These are phyloP conservation scores for Chlorella vulgaris DNA, from an alignment of 139 green algal genomes.

Conservation along the genomic window DNA sequence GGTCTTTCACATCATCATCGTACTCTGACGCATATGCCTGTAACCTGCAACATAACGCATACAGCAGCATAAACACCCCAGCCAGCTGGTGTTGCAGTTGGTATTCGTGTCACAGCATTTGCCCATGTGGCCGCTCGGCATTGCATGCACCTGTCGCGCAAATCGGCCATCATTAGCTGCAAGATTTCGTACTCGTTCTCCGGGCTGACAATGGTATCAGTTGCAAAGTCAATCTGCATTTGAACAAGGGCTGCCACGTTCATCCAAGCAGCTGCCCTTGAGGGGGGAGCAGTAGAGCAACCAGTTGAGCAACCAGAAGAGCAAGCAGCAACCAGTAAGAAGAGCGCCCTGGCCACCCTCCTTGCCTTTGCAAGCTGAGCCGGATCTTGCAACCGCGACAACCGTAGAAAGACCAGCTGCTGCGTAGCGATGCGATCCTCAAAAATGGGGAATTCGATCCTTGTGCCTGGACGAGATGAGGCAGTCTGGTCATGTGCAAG, in stretches of 20 bases:
- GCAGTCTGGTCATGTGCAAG: too few relatives aligned
- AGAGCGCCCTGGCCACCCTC: too few relatives aligned
- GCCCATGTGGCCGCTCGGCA: background rate
- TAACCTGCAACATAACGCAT: background rate
- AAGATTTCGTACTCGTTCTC: constrained; percentile 98
- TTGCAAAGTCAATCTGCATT: constrained; percentile 86
- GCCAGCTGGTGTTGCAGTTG: background rate
- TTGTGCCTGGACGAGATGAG: background rate
- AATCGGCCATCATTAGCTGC: constrained; percentile 89
- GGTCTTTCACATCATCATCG: constrained; percentile 86
- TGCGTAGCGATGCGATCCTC: constrained; percentile 89
- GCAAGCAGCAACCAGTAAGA: too few relatives aligned
- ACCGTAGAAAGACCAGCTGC: constrained; percentile 89
- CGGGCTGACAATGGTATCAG: constrained; percentile 79
- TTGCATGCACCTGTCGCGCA: constrained; percentile 58
- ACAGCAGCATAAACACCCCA: background rate
- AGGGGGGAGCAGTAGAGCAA: too few relatives aligned
- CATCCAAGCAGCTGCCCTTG: too few relatives aligned
- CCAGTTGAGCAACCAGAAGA: too few relatives aligned
- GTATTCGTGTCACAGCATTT: background rate
- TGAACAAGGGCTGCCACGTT: background rate
- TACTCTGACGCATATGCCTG: constrained; percentile 40
- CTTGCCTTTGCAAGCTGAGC: constrained; percentile 64
- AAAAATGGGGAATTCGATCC: constrained; percentile 88
- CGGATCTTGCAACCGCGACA: constrained; percentile 76